Conservation (phyloP, 2,329 filamentous ascomycete species). For the Alternaria sp. region DNA sequence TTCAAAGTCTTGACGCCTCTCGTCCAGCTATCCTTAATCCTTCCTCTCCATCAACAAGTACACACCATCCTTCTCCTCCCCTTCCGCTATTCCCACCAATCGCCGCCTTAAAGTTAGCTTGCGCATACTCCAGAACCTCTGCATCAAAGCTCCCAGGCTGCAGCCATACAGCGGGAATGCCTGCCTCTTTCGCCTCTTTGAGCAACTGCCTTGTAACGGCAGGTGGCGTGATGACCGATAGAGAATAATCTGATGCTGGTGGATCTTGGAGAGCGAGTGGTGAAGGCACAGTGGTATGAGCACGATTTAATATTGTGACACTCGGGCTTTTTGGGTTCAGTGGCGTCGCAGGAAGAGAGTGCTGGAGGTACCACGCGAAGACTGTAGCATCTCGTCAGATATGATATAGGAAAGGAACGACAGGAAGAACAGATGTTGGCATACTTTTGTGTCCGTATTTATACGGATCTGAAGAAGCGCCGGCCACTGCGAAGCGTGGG, state of each 20-base stretch:
- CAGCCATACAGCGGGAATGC: conserved; percentile 68
- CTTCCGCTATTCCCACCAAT: conserved; percentile 62
- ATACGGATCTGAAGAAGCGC: conserved; percentile 81
- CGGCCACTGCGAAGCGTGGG: conserved; percentile 84
- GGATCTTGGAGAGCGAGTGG: conserved; percentile 69
- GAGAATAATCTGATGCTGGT: conserved; percentile 66
- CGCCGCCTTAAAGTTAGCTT: conserved; percentile 72
- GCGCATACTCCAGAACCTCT: conserved; percentile 74
- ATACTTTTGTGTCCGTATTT: conserved; percentile 91
- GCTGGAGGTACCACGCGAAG: conserved; percentile 86
- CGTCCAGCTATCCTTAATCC: conserved; percentile 47
- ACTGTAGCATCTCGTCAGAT: conserved; percentile 62
- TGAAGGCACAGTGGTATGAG: conserved; percentile 71
- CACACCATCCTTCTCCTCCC: conserved; percentile 53
- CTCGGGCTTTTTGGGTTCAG: conserved; percentile 77
- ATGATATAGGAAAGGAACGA: not conserved
- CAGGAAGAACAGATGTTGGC: conserved; percentile 21
- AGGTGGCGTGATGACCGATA: conserved; percentile 90
- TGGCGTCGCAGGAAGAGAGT: conserved; percentile 79
- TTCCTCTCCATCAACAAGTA: conserved; percentile 53
- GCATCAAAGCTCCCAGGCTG: conserved; percentile 91
- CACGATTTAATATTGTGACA: conserved; percentile 68
- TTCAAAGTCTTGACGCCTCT: conserved; percentile 46
- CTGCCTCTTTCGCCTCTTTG: conserved; percentile 77
- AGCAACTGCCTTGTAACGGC: conserved; percentile 77